Conservation (phyloP, 2,329 filamentous ascomycete species). For the Penicillium occitanis region DNA sequence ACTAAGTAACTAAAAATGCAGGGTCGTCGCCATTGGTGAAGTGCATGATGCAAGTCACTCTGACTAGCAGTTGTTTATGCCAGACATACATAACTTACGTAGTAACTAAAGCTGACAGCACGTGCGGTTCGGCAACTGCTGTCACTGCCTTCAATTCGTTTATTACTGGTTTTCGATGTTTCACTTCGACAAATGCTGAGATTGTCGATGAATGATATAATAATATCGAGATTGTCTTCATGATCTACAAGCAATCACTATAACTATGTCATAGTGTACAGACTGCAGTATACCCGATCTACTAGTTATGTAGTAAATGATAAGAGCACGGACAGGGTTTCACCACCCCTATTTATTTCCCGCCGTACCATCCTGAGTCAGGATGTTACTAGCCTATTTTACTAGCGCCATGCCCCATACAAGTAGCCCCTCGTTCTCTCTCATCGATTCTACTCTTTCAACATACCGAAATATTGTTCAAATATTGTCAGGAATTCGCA, state of each 20-base stretch:
- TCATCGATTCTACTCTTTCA: neutral
- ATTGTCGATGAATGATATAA: too few relatives aligned
- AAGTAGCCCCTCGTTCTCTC: neutral
- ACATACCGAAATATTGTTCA: neutral
- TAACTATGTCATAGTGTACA: neutral
- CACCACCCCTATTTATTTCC: neutral
- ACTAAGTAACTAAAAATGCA: too few relatives aligned
- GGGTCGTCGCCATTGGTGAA: neutral
- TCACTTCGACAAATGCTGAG: too few relatives aligned
- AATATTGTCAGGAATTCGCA: neutral
- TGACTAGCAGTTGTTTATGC: neutral
- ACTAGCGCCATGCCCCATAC: neutral
- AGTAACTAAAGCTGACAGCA: neutral
- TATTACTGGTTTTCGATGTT: neutral
- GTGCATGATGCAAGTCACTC: neutral
- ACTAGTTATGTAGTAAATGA: neutral
- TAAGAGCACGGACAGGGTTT: conserved; percentile 6
- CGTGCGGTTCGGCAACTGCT: neutral
- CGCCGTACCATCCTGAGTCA: neutral
- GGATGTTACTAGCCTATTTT: neutral
- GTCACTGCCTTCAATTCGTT: neutral
- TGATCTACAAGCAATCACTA: neutral
- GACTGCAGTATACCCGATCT: neutral
- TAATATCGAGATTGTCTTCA: neutral
- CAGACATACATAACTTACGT: neutral